Evolutionary conservation across 352 stramenopile species (phyloP), one percentile per base, ranked within the genome.

Genomic region (Discostella stelligera): DNA sequence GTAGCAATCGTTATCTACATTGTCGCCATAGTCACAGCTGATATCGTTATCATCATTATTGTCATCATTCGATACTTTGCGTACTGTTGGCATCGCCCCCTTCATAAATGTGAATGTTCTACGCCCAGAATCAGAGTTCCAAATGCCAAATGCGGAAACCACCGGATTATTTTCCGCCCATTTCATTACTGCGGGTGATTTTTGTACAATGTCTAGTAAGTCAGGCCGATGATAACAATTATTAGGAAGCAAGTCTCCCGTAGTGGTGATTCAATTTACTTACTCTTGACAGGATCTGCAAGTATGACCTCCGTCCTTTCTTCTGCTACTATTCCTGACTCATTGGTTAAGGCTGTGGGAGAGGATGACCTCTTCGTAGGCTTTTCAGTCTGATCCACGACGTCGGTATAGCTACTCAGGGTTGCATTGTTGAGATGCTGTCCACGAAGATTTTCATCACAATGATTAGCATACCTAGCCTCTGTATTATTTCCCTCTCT

Each of bases 131-230:
- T 76, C 62, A 21, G 55, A 71, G 27, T 67, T 48, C 59, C 48
- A 71, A 44, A 80, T 68, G 0, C 71, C 77, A 71, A 79, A 79
- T 20, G 76, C 76, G 3, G 71, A 71, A 3, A 82, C 71, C 3
- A 86, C 71, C n/a, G 79, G 79, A 71, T 86, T 86, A 21, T 86
- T 86, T 55, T 86, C 79, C 9, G 79, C 79, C 79, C 79, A 86
- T 67, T 86, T 82, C 71, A 86, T 86, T 0, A 86, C 30, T 62
- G 27, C 27, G 27, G 5, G 27, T 32, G 27, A 77, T 80, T 8
- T 74, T 14, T 10, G 63, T 48, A 67, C 11, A 14, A 27, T 27
- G 48, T 6, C 27, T 32, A 32, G 27, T 32, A 32, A 32, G 37
- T 44, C 37, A 44, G 37, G 37, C 37, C 11, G 11, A 10, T 3